phyloP scores from a whole-genome alignment of 331 rosid genomes.

The Telfairia occidentalis region DNA sequence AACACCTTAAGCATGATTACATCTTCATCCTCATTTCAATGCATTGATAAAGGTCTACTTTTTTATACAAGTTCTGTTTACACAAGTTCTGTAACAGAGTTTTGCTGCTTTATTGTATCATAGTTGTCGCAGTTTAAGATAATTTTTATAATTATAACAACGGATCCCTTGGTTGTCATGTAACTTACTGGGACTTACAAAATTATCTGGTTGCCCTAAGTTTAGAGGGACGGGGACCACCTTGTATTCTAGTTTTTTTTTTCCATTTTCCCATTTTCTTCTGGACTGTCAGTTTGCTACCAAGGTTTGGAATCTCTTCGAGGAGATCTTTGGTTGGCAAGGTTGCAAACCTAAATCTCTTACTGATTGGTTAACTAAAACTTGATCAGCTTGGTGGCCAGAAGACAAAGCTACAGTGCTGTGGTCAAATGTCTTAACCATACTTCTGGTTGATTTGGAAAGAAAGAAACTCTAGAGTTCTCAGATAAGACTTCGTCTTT shows the following conservation, averaged over 20 bases:
- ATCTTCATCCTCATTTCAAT: background rate
- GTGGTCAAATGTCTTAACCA: no score
- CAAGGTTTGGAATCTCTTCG: no score
- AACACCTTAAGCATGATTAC: background rate
- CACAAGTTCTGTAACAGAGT: background rate
- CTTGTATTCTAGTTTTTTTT: background rate
- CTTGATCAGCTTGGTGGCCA: no score
- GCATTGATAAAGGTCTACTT: background rate
- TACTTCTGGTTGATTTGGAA: no score
- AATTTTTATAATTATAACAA: background rate
- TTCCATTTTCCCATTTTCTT: background rate
- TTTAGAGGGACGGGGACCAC: background rate
- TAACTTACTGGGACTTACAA: background rate
- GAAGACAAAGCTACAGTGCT: no score
- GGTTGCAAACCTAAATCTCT: no score
- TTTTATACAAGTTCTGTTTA: background rate
- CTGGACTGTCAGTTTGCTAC: no score
- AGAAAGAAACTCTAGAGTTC: no score
- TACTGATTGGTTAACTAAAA: no score
- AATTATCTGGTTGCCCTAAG: background rate
- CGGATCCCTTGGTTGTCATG: background rate
- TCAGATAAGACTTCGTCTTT: no score
- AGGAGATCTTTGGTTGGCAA: no score
- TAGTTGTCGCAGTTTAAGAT: background rate
- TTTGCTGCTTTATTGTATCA: background rate